Evolutionary conservation across 108 stramenopile genomes (phyloP).

Genomic region (Discostella pseudostelligera): DNA sequence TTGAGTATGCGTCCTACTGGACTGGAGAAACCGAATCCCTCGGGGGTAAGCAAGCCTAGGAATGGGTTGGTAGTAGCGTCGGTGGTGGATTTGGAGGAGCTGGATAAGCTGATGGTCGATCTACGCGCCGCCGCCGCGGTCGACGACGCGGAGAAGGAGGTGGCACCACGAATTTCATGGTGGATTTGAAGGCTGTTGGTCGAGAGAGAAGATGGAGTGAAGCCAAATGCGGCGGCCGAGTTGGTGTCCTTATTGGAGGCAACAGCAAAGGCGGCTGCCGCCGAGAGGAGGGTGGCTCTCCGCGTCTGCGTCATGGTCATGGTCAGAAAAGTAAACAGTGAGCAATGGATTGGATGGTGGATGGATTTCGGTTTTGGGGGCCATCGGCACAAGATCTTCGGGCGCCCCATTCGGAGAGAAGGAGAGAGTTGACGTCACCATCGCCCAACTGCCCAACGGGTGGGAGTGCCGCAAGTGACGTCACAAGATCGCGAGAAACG

Average conservation of each 20-base stretch:
- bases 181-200: not conserved
- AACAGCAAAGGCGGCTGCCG: slow-evolving; percentile 18
- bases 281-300: slow-evolving; percentile 21
- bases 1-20: slow-evolving; percentile 59
- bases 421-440: too few species aligned
- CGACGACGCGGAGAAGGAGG: not conserved
- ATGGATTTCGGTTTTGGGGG: too few species aligned
- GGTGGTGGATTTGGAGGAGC: not conserved
- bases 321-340: not conserved
- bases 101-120: slow-evolving; percentile 4
- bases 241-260: not conserved
- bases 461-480: too few species aligned
- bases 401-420: too few species aligned
- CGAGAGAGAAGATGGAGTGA: not conserved
- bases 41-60: slow-evolving; percentile 53
- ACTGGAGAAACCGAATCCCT: slow-evolving; percentile 81
- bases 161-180: too few species aligned
- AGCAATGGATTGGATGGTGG: not conserved
- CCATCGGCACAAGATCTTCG: too few species aligned
- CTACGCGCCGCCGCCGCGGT: too few species aligned
- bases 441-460: too few species aligned
- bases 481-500: too few species aligned
- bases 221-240: slow-evolving; percentile 6
- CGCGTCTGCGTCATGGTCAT: slow-evolving; percentile 12
- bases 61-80: slow-evolving; percentile 28